phyloP scores from a whole-genome alignment of 495 filamentous ascomycete species.

The Evansstolkia leycettana region DNA sequence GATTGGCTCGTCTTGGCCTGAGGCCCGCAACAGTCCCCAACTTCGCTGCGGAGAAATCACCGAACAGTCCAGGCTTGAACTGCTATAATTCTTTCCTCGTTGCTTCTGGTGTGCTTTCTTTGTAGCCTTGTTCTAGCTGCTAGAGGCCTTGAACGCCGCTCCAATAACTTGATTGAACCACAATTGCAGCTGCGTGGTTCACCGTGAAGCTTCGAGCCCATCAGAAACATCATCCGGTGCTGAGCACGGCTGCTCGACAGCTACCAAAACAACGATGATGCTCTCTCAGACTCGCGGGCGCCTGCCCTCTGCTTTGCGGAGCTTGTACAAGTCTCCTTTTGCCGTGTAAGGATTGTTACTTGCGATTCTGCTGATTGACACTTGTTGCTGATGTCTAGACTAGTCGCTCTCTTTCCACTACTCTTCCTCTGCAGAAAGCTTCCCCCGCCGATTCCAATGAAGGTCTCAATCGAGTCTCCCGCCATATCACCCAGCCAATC shows the following conservation, averaged over 20 bases:
- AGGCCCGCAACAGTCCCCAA: slow-evolving; percentile 22
- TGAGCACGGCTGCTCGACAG: too few relatives aligned
- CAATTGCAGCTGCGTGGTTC: too few relatives aligned
- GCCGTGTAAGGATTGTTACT: slow-evolving; percentile 10
- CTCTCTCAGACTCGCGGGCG: slow-evolving; percentile 28
- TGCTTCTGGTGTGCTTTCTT: too few relatives aligned
- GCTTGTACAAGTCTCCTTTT: slow-evolving; percentile 14
- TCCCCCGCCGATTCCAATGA: slow-evolving; percentile 15
- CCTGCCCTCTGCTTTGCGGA: slow-evolving; percentile 30
- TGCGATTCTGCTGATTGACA: slow-evolving; percentile 1
- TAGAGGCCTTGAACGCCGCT: too few relatives aligned
- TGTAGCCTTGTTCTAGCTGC: too few relatives aligned
- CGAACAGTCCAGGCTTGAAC: too few relatives aligned
- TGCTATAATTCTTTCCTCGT: too few relatives aligned
- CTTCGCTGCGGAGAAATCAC: slow-evolving; percentile 13
- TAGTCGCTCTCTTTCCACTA: slow-evolving; percentile 38
- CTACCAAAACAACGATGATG: slow-evolving; percentile 24
- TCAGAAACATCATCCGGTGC: too few relatives aligned
- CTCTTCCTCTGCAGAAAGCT: slow-evolving; percentile 30
- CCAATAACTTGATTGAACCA: too few relatives aligned
- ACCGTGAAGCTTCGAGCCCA: too few relatives aligned
- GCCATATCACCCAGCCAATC: slow-evolving; percentile 82
- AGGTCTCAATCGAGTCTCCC: slow-evolving; percentile 68
- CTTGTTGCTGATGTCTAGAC: slow-evolving; percentile 5
- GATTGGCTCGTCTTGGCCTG: slow-evolving; percentile 13